Percentiles rank a stretch among this genome's conserved stretches.
Evolutionary conservation across 2,329 filamentous ascomycete genomes (phyloP).

Genomic region (Capronia americana): DNA sequence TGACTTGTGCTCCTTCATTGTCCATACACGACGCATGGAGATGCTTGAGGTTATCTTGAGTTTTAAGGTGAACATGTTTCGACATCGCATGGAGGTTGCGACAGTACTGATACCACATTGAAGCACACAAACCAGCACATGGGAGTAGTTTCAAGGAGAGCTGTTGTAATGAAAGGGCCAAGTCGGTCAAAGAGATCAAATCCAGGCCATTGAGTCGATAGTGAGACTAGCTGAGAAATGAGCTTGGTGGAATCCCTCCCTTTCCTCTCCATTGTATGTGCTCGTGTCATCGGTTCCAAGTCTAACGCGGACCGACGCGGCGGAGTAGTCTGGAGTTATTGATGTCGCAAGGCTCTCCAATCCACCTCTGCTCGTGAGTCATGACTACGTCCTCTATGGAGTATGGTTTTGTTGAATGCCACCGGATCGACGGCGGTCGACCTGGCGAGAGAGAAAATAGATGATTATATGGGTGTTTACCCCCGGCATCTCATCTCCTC

Average conservation of each 20-base stretch:
- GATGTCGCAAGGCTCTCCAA: not conserved
- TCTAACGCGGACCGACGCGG: not conserved
- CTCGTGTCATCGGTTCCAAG: not conserved
- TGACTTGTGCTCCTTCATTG: not conserved
- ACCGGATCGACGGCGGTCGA: too few species aligned
- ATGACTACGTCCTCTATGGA: not conserved
- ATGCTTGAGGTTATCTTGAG: conserved; percentile 9
- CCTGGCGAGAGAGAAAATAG: too few species aligned
- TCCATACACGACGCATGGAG: not conserved
- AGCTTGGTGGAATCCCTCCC: not conserved
- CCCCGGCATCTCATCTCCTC: too few species aligned
- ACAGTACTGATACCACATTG: not conserved
- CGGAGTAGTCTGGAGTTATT: not conserved
- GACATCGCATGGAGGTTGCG: not conserved
- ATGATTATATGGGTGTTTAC: too few species aligned
- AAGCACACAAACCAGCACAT: not conserved
- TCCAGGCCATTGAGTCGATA: not conserved
- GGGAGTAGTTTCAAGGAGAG: not conserved
- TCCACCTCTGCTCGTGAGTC: not conserved
- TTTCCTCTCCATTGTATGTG: not conserved
- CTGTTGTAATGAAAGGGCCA: not conserved
- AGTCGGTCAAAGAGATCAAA: not conserved
- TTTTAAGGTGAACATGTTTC: conserved; percentile 4
- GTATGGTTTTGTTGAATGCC: not conserved
- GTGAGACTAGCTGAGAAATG: not conserved